Evolutionary conservation across 345 rosid species (phyloP).

Genomic region (Nasturtium officinale): DNA sequence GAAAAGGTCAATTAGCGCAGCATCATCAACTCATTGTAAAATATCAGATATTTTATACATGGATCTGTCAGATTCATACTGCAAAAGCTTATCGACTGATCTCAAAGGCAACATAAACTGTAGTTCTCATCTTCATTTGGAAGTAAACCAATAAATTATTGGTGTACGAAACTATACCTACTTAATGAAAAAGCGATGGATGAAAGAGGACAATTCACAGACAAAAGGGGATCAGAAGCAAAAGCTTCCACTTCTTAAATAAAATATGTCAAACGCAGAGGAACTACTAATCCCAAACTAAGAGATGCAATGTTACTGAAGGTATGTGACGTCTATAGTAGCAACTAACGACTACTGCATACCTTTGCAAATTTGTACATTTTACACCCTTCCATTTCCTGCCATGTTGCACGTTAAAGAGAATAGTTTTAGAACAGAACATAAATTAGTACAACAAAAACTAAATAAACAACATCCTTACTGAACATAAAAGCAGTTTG

Average conservation of each 20-base stretch:
- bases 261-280: background rate
- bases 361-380: slow-evolving; percentile 37
- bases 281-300: slow-evolving; percentile 8
- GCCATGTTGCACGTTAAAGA: slow-evolving; percentile 25
- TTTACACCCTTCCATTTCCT: slow-evolving; percentile 44
- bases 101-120: background rate
- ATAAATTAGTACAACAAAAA: slow-evolving; percentile 17
- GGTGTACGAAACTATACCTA: slow-evolving; percentile 6
- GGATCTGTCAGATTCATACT: background rate
- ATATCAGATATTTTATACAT: slow-evolving; percentile 7
- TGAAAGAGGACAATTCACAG: slow-evolving; percentile 15
- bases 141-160: background rate
- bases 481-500: background rate
- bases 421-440: slow-evolving; percentile 1
- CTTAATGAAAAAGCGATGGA: slow-evolving; percentile 5
- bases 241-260: background rate
- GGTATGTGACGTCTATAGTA: background rate
- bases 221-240: slow-evolving; percentile 15
- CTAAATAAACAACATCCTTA: background rate
- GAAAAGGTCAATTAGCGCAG: slow-evolving; percentile 18
- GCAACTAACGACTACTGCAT: slow-evolving; percentile 1
- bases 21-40: slow-evolving; percentile 17
- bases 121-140: background rate
- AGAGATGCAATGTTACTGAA: background rate
- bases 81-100: slow-evolving; percentile 7